phyloP scores from a whole-genome alignment of 2,329 filamentous ascomycete species.

The Trichophaea hybrida region DNA sequence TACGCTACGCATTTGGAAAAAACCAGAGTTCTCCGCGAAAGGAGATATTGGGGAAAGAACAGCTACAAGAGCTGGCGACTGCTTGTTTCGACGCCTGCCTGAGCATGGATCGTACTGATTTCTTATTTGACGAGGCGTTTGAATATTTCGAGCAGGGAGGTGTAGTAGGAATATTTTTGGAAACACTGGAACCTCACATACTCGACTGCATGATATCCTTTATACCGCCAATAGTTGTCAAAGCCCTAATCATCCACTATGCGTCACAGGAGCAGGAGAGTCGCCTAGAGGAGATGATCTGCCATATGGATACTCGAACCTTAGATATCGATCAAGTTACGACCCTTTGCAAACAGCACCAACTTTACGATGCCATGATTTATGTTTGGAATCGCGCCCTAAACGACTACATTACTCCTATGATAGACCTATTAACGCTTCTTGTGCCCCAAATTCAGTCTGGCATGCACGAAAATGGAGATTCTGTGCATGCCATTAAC shows the following conservation, averaged over 20 bases:
- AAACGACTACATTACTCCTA: conserved; percentile 74
- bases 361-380: conserved; percentile 84
- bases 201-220: conserved; percentile 59
- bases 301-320: conserved; percentile 75
- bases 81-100: conserved; percentile 74
- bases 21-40: conserved; percentile 34
- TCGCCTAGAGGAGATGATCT: conserved; percentile 84
- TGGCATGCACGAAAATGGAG: conserved; percentile 40
- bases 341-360: conserved; percentile 74
- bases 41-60: conserved; percentile 28
- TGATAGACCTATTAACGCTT: conserved; percentile 69
- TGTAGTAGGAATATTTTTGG: conserved; percentile 62
- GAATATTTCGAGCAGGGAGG: conserved; percentile 73
- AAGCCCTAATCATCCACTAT: conserved; percentile 71
- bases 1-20: conserved; percentile 74
- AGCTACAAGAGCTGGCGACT: conserved; percentile 63
- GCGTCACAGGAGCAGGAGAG: conserved; percentile 59
- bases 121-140: conserved; percentile 82
- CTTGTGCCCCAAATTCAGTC: conserved; percentile 45
- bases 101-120: conserved; percentile 61
- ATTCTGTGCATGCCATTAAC: conserved; percentile 48
- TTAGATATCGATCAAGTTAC: conserved; percentile 93
- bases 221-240: conserved; percentile 70
- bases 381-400: conserved; percentile 95
- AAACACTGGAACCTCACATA: conserved; percentile 77